Evolutionary conservation across 768 basidiomycete species (phyloP), one percentile per base, ranked within the genome.

Genomic region (Inosperma sp.): DNA sequence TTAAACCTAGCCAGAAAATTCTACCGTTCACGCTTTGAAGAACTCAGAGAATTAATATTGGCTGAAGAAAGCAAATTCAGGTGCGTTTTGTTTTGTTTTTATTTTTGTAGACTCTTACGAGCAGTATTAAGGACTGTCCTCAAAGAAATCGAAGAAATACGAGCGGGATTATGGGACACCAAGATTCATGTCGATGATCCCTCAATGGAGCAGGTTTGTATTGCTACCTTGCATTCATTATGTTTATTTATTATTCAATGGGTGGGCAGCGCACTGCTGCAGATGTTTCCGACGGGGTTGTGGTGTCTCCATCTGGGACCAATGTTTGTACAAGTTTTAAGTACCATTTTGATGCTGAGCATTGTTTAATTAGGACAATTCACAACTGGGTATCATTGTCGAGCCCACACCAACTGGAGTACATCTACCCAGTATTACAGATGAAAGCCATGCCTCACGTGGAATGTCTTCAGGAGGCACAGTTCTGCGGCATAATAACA

Each of bases 1-100:
- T 74, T 85, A 8, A 70, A 74, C 43, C 77, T 96, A 33, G 91
- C 93, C 1, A 81, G 88, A 62, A 84, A 75, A 43, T 80, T 83
- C 65, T 95, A 88, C 61, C 67, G 75, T 33, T 73, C 75, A 4
- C 84, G 93, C 25, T 73, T 91, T 30, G 62, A 76, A 14, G 88
- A 95, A 58, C 71, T 96, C 3, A 79, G 81, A 49, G 73, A 73
- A n/a, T 74, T 84, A 36, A 90, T 96, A 33, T 60, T 75, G 26
- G 75, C 69, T 1, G 86, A 93, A 62, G 93, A 95, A 68, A 64
- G 68, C 23, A 81, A 78, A 51, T 96, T 93, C 79, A 88, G 81
- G 88, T 86, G 12, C 6, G 7, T 25, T 27, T 25, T 21, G 14
- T 21, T 40, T 21, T 4, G 13, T 10, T 23, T 41, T n/a, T 10